Percentiles rank a stretch among this genome's conserved stretches.
phyloP scores from a whole-genome alignment of 2,329 filamentous ascomycete species.

The Colletotrichum sansevieriae region DNA sequence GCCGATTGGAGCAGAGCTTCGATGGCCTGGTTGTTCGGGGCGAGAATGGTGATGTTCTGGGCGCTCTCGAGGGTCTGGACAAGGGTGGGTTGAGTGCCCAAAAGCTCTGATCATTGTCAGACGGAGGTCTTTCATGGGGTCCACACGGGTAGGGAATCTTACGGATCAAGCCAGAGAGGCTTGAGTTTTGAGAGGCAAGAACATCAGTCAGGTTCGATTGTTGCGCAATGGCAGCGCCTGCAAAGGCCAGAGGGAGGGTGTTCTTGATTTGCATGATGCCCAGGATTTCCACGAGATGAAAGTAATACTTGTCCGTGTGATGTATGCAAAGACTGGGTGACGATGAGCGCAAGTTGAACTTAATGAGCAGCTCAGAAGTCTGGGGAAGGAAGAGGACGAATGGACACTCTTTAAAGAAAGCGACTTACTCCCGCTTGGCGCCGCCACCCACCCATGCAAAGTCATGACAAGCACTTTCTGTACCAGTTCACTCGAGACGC shows the following conservation, averaged over 20 bases:
- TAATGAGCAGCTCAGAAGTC: too few species aligned
- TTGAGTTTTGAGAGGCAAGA: slow-evolving; percentile 46
- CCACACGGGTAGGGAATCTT: background rate
- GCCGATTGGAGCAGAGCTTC: slow-evolving; percentile 52
- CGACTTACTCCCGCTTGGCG: background rate
- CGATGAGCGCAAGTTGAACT: background rate
- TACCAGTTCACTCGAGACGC: background rate
- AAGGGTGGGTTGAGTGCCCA: slow-evolving; percentile 42
- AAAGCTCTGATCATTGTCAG: slow-evolving; percentile 41
- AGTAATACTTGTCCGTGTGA: background rate
- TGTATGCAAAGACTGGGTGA: background rate
- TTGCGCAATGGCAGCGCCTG: slow-evolving; percentile 43
- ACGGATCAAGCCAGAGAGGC: slow-evolving; percentile 46
- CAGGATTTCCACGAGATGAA: background rate
- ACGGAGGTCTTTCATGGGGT: too few species aligned
- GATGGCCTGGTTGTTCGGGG: slow-evolving; percentile 65
- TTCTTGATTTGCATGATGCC: slow-evolving; percentile 39
- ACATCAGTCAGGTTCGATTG: slow-evolving; percentile 44
- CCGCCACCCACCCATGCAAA: slow-evolving; percentile 6
- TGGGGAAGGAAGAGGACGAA: background rate
- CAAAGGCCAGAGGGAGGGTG: slow-evolving; percentile 41
- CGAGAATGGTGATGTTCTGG: slow-evolving; percentile 68
- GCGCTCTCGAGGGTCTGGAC: slow-evolving; percentile 30
- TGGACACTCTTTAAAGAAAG: slow-evolving; percentile 32
- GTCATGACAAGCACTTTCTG: slow-evolving; percentile 24